Evolutionary conservation across 2,329 filamentous ascomycete genomes (phyloP).

Genomic region (Fusarium armeniacum): DNA sequence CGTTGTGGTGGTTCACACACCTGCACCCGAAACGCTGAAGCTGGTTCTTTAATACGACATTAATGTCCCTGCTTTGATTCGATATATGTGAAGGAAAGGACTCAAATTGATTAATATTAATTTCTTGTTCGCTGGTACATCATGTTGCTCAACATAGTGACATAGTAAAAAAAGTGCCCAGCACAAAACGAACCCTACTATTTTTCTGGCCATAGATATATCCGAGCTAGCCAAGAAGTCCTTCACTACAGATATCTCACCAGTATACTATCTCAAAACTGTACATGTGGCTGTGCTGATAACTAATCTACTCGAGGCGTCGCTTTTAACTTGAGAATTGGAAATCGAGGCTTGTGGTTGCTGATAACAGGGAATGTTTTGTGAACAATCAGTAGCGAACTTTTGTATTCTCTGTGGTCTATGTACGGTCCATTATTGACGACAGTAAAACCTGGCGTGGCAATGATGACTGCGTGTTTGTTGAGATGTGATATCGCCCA

Average conservation of each 20-base stretch:
- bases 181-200: too few species aligned
- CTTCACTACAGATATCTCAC: too few species aligned
- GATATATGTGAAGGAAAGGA: too few species aligned
- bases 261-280: too few species aligned
- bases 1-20: slow-evolving; percentile 2
- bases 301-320: too few species aligned
- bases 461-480: background rate
- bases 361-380: background rate
- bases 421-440: background rate
- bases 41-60: background rate
- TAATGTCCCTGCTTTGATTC: background rate
- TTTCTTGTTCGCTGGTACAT: background rate
- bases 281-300: too few species aligned
- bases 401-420: background rate
- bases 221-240: too few species aligned
- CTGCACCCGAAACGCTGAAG: slow-evolving; percentile 3
- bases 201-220: too few species aligned
- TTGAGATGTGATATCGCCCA: background rate
- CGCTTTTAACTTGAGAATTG: background rate
- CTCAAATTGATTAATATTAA: background rate
- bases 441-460: background rate
- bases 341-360: background rate
- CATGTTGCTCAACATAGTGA: background rate
- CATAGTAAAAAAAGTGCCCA: too few species aligned
- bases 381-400: background rate